Evolutionary conservation across 1,284 basidiomycete genomes (phyloP).

Genomic region (Ceratobasidium sp.): DNA sequence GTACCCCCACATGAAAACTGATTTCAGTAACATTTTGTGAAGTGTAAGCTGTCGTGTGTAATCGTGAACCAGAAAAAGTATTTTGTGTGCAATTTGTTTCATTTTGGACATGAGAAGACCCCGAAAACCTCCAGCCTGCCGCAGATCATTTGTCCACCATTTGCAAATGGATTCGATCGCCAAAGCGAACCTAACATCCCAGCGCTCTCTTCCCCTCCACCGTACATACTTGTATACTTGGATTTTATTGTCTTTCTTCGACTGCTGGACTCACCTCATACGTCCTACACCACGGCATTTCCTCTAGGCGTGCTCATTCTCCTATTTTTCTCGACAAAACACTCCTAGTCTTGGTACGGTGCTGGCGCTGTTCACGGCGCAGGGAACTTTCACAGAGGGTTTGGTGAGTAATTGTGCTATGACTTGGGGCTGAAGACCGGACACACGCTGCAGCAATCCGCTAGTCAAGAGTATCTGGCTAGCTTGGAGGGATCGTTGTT

Average conservation of each 20-base stretch:
- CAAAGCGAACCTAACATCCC: neutral
- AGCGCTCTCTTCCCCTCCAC: constrained; percentile 12
- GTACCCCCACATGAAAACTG: too few relatives aligned
- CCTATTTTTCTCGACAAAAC: neutral
- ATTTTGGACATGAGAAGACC: too few relatives aligned
- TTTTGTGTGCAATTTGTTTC: too few relatives aligned
- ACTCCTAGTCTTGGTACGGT: neutral
- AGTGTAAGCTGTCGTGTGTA: too few relatives aligned
- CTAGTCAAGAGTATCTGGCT: neutral
- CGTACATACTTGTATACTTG: constrained; percentile 27
- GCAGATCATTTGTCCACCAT: constrained; percentile 49
- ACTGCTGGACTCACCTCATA: neutral
- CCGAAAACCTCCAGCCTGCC: too few relatives aligned
- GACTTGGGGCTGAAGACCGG: too few relatives aligned
- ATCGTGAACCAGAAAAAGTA: too few relatives aligned
- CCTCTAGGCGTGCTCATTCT: neutral
- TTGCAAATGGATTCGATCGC: constrained; percentile 26
- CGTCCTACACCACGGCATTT: neutral
- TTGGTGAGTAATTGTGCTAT: neutral
- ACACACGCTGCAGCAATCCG: neutral
- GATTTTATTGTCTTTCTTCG: neutral
- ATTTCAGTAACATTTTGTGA: too few relatives aligned
- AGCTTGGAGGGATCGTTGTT: neutral
- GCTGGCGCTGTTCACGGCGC: neutral
- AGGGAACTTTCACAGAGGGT: neutral